Evolutionary conservation across 257 asterid species (phyloP).

Genomic region (Thymus mandschuricus): DNA sequence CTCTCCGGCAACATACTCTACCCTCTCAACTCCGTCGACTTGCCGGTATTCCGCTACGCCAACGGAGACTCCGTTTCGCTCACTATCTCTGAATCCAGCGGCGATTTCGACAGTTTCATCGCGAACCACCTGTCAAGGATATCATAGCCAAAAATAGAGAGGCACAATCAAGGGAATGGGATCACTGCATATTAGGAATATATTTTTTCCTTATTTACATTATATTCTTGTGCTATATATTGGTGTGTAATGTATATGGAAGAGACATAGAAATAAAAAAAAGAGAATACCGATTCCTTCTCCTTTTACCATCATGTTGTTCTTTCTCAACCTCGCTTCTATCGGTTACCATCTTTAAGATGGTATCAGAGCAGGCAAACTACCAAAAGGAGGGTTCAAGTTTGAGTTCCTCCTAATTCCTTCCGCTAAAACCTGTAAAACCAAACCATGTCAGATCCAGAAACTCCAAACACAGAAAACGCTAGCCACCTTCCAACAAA

Average conservation of each 20-base stretch:
- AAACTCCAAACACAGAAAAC: background rate
- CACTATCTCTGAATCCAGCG: constrained; percentile 33
- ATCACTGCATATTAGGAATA: too few relatives aligned
- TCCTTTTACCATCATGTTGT: too few relatives aligned
- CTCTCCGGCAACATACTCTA: constrained; percentile 42
- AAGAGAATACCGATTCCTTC: too few relatives aligned
- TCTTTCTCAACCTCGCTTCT: too few relatives aligned
- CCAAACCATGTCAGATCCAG: background rate
- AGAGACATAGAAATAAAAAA: too few relatives aligned
- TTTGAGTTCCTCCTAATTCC: background rate
- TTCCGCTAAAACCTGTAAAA: background rate
- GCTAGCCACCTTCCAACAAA: background rate
- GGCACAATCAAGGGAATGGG: too few relatives aligned
- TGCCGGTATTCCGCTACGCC: constrained; percentile 41
- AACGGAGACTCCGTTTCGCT: constrained; percentile 48
- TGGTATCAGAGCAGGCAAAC: background rate
- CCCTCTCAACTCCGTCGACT: constrained; percentile 27
- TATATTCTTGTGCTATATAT: too few relatives aligned
- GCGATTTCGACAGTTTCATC: constrained; percentile 40
- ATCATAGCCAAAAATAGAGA: too few relatives aligned
- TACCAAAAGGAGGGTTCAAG: background rate
- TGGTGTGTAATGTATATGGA: too few relatives aligned
- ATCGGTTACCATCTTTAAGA: too few relatives aligned
- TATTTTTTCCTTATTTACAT: too few relatives aligned
- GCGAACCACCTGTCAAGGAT: constrained; percentile 18